A percentile compares a stretch with the other conserved stretches of the same genome.
phyloP scores from a whole-genome alignment of 2,329 filamentous ascomycete species.

The Penicillium sp. region DNA sequence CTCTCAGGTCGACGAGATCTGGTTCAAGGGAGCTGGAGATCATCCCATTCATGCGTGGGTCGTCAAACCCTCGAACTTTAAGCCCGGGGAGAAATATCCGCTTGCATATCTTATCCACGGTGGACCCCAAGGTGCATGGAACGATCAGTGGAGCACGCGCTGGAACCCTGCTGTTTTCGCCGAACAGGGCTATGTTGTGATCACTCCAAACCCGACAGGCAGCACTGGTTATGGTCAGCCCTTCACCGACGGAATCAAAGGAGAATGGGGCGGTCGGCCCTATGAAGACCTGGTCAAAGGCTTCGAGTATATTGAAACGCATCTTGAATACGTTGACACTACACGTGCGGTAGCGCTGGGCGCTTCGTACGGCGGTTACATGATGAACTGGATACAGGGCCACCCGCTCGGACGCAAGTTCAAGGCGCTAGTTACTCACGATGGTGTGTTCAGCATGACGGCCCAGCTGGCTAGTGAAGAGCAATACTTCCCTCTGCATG shows the following conservation, averaged over 20 bases:
- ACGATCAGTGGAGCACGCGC: conserved; percentile 53
- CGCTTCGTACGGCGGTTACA: conserved; percentile 57
- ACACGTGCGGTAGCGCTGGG: conserved; percentile 53
- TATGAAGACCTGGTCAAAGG: conserved; percentile 56
- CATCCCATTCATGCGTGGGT: conserved; percentile 47
- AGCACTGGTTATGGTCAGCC: conserved; percentile 56
- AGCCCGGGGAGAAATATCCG: conserved; percentile 49
- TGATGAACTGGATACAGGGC: conserved; percentile 59
- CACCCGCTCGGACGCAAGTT: conserved; percentile 54
- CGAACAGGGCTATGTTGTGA: conserved; percentile 58
- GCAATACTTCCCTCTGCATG: conserved; percentile 54
- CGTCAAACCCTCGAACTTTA: conserved; percentile 47
- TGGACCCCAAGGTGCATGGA: conserved; percentile 51
- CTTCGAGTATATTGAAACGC: conserved; percentile 49
- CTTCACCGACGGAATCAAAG: conserved; percentile 51
- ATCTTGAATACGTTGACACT: conserved; percentile 53
- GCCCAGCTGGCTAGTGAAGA: conserved; percentile 49
- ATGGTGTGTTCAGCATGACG: conserved; percentile 48
- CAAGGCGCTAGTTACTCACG: conserved; percentile 56
- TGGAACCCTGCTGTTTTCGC: conserved; percentile 57
- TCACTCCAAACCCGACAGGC: conserved; percentile 59
- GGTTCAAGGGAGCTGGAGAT: conserved; percentile 46
- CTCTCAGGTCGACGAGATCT: conserved; percentile 44
- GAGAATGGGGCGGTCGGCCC: conserved; percentile 53
- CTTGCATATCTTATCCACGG: conserved; percentile 54